Percentiles rank a stretch among this genome's conserved stretches.
phyloP scores from a whole-genome alignment of 1,284 basidiomycete genomes.

The Cutaneotrichosporon sp. region DNA sequence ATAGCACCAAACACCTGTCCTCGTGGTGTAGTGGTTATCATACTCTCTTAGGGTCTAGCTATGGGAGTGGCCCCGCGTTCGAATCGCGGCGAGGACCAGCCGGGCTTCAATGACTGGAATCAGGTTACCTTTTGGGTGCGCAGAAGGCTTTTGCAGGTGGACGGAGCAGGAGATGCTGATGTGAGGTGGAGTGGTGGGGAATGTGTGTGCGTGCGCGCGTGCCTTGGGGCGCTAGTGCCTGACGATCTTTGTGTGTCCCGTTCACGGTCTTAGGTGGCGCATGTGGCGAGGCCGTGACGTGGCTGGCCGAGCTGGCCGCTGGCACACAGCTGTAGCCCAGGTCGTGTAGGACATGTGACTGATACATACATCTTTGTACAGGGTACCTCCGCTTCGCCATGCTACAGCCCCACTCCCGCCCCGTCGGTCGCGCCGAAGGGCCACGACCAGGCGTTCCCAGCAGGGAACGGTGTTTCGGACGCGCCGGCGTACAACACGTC shows the following conservation, averaged over 20 bases:
- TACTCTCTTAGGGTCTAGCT: conserved; percentile 2
- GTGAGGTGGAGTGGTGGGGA: too few relatives aligned
- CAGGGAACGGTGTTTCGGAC: background rate
- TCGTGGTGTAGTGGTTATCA: conserved; percentile 2
- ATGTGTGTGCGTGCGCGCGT: too few relatives aligned
- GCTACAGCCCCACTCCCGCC: background rate
- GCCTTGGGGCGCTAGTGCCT: too few relatives aligned
- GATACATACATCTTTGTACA: conserved; percentile 1
- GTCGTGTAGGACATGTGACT: background rate
- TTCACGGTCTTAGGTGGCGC: too few relatives aligned
- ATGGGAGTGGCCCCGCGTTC: conserved; percentile 1
- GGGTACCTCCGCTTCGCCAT: background rate
- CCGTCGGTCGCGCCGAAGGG: conserved; percentile 13
- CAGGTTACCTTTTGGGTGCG: background rate
- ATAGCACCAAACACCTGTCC: background rate
- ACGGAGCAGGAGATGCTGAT: too few relatives aligned
- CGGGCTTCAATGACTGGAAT: background rate
- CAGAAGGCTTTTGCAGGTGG: background rate
- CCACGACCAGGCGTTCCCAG: conserved; percentile 18
- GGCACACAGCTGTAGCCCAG: too few relatives aligned
- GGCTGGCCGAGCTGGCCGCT: too few relatives aligned
- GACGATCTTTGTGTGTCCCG: too few relatives aligned
- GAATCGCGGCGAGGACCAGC: conserved; percentile 1
- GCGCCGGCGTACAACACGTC: conserved; percentile 20
- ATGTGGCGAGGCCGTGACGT: too few relatives aligned